Evolutionary conservation across 768 basidiomycete species (phyloP), one percentile per base, ranked within the genome.

Genomic region (Amyloporia xantha): DNA sequence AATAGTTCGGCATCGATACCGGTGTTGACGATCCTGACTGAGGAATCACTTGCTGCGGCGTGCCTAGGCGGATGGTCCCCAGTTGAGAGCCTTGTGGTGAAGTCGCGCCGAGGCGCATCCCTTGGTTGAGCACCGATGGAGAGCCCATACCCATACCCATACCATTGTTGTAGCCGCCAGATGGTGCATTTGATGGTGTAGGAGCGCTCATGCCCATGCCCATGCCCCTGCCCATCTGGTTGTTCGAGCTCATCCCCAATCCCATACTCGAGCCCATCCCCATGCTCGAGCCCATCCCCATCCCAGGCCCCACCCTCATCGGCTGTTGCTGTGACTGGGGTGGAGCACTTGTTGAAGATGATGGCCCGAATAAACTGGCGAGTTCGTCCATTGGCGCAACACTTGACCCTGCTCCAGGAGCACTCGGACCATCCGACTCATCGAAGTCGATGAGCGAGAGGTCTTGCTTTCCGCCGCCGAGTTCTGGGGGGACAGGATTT

Each of bases 401-500:
- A 20, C 57, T 23, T 23, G 41, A 48, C 28, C 49, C 26, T 25
- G 40, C 33, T 24, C 53, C 51, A 26, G 64, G 63, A 1, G 60
- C 24, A 17, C 53, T 46, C 21, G 42, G 11, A 25, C 42, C n/a
- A 25, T 51, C 49, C 6, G 56, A 64, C 35, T 89, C 87, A 57
- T 91, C 86, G 53, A 92, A 74, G 66, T 91, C 88, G 59, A 91
- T 91, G 47, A 91, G 73, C 1, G 86, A 87, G 27, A 66, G 68
- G 19, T 54, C 54, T 27, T 53, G 51, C 26, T 64, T 60, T 33
- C 58, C 59, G n/a, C 63, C 65, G 40, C 72, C 68, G 23, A 80
- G 66, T 58, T 86, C 80, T 3, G 73, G 62, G 3, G 86, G 89
- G 50, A 88, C 78, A 5, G 84, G 84, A 50, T 82, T 81, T 20